Evolutionary conservation across 345 rosid genomes (phyloP).

Genomic region (Brassica rapa): DNA sequence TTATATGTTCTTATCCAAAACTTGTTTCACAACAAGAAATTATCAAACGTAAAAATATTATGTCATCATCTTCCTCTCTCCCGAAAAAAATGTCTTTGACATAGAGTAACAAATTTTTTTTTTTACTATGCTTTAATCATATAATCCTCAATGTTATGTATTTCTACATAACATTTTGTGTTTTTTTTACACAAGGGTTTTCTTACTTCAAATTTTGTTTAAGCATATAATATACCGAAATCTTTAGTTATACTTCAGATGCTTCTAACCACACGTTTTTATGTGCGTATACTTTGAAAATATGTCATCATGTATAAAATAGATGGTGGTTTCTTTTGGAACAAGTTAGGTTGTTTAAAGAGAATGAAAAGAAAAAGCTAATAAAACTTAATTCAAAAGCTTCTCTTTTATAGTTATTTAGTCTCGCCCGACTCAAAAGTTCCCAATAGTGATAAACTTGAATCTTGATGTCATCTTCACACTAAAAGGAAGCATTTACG

Average conservation of each 20-base stretch:
- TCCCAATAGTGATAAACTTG: not conserved
- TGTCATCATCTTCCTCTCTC: not conserved
- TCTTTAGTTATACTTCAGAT: slow-evolving; percentile 27
- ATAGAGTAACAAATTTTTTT: not conserved
- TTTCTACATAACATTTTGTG: not conserved
- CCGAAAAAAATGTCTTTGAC: not conserved
- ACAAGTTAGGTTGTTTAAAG: slow-evolving; percentile 29
- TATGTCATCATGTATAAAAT: slow-evolving; percentile 17
- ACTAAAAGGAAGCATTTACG: not conserved
- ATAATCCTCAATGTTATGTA: not conserved
- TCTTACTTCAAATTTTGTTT: not conserved
- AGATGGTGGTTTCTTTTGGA: slow-evolving; percentile 30
- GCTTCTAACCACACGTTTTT: slow-evolving; percentile 23
- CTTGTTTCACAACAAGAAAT: not conserved
- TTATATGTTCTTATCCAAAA: not conserved
- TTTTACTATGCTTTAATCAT: not conserved
- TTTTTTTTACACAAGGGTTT: not conserved
- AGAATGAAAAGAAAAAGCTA: not conserved
- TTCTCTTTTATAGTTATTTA: not conserved
- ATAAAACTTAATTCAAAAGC: slow-evolving; percentile 22
- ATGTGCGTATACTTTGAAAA: slow-evolving; percentile 25
- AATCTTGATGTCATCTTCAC: slow-evolving; percentile 3
- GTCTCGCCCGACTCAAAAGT: not conserved
- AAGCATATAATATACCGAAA: slow-evolving; percentile 18
- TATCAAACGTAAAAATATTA: not conserved